Evolutionary conservation across 306 rosid species (phyloP), one percentile per base, ranked within the genome.

Genomic region (Alnus glutinosa): DNA sequence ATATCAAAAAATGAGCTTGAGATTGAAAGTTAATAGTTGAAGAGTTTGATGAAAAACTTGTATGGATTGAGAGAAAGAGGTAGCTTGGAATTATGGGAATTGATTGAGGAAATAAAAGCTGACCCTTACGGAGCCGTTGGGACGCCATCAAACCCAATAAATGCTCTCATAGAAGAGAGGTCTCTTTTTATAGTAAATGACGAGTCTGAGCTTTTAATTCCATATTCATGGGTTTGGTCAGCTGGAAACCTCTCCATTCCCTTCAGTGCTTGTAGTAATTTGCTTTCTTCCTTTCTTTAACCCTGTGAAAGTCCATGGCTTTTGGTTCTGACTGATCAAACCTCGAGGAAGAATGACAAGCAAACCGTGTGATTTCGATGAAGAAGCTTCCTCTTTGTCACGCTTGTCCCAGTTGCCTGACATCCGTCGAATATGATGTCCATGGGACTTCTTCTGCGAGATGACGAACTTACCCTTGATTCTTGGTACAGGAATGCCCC

Each of bases 121-220:
- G 71, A 42, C 14, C 46, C 23, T 62, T 81, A 52, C 3, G 89
- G 73, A 78, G 77, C 88, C 77, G 98, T 88, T 93, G 97, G 97
- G 85, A 79, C 7, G 85, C 76, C 89, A 91, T 86, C 87, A 7
- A 81, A 78, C 58, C 71, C 84, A 88, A 83, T 92, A 79, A 92
- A 95, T 95, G 97, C 82, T 78, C 78, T 73, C 75, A 18, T 23
- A 62, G 64, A 80, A 50, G 63, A 78, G 67, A 55, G 74, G 15
- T 30, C 32, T 32, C 19, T 59, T 52, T 55, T 58, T 42, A 37
- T 54, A 68, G 63, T 54, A 51, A 71, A 79, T 5, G n/a, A 80
- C 3, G 46, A 14, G 58, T 54, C 19, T 16, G 5, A 16, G 19
- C 19, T 18, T 15, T 18, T 54, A 16, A 16, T 5, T 54, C 58